These are phyloP conservation scores for Fusarium ambrosium DNA, from an alignment of 2,329 filamentous ascomycete genomes.

Conservation along the genomic window DNA sequence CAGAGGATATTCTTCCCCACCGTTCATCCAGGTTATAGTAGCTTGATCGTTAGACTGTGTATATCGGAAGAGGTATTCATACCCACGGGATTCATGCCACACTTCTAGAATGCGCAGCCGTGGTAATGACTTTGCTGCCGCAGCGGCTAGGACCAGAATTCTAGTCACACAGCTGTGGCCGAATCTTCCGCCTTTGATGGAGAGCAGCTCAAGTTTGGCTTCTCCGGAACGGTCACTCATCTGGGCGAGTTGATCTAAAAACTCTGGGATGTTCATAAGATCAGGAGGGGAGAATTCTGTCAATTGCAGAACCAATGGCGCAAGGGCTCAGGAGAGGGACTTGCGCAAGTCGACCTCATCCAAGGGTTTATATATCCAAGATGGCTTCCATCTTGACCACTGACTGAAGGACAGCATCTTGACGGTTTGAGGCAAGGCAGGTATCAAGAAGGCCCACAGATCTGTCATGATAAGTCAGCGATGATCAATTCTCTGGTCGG, in stretches of 20 bases:
- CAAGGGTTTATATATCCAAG: neutral
- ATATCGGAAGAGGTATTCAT: constrained; percentile 13
- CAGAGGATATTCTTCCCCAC: neutral
- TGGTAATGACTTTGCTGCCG: neutral
- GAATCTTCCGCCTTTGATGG: neutral
- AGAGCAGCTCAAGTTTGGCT: constrained; percentile 3
- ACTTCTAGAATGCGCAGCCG: constrained; percentile 4
- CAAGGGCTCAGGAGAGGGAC: neutral
- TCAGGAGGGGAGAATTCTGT: constrained; percentile 9
- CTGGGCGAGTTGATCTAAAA: neutral
- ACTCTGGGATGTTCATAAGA: neutral
- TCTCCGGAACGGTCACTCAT: neutral
- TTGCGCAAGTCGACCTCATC: neutral
- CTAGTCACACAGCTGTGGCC: neutral
- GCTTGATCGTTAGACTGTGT: neutral
- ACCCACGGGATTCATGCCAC: neutral
- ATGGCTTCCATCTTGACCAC: neutral
- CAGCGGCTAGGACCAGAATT: neutral
- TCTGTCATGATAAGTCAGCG: neutral
- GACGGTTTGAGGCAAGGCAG: constrained; percentile 10
- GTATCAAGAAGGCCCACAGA: constrained; percentile 3
- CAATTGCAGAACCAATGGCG: neutral
- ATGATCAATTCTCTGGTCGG: neutral
- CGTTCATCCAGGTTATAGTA: constrained; percentile 10
- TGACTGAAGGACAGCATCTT: constrained; percentile 3